Percentiles rank a stretch among this genome's conserved stretches.
Evolutionary conservation across 495 filamentous ascomycete genomes (phyloP).

Genomic region (Penicillium diatomitis): DNA sequence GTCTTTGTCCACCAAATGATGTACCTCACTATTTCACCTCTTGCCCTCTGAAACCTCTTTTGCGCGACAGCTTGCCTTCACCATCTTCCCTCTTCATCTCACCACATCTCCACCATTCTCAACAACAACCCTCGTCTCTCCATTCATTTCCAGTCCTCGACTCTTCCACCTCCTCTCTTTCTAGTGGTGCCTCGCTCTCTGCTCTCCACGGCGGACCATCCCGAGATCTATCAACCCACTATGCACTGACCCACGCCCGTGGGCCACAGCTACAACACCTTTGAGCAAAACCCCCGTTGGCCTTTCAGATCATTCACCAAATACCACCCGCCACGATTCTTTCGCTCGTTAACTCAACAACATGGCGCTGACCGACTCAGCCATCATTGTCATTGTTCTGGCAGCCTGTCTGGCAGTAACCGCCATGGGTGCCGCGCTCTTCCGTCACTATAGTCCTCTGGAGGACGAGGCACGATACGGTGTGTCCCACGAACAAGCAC

Average conservation of each 20-base stretch:
- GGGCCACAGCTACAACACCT: background rate
- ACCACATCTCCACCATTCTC: too few relatives aligned
- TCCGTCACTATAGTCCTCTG: constrained; percentile 22
- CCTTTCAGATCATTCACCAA: background rate
- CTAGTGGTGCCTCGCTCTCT: background rate
- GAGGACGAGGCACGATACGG: constrained; percentile 8
- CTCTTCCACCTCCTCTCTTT: background rate
- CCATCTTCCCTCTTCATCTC: too few relatives aligned
- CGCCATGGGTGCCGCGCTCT: constrained; percentile 26
- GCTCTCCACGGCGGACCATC: background rate
- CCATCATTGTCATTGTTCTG: constrained; percentile 37
- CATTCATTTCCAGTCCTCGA: background rate
- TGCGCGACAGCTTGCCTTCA: too few relatives aligned
- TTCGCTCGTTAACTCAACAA: background rate
- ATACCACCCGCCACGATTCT: background rate
- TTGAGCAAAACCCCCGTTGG: too few relatives aligned
- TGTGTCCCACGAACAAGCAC: constrained; percentile 22
- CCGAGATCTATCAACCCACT: background rate
- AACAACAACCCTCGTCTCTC: too few relatives aligned
- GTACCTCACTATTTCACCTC: too few relatives aligned
- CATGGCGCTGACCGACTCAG: constrained; percentile 24
- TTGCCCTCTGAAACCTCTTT: too few relatives aligned
- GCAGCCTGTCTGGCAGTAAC: constrained; percentile 28
- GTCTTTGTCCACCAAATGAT: too few relatives aligned
- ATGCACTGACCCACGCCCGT: constrained; percentile 6